Evolutionary conservation across 2,329 filamentous ascomycete genomes (phyloP).

Genomic region (Sarocladium oryzae): DNA sequence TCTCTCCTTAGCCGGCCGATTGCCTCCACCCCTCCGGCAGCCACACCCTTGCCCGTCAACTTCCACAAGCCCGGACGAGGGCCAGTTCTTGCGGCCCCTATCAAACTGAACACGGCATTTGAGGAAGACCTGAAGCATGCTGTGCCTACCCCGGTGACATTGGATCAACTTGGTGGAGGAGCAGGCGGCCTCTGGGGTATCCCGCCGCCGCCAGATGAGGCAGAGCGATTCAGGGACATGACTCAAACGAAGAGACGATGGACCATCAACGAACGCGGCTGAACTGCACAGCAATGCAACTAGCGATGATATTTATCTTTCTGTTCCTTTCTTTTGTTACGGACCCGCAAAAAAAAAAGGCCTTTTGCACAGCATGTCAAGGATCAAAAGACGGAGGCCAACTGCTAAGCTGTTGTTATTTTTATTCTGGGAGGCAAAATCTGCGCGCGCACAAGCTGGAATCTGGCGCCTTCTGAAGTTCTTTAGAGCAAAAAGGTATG

Average conservation of each 20-base stretch:
- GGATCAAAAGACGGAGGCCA: no score
- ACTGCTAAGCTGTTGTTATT: no score
- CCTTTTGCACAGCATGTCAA: no score
- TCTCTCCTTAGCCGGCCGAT: conserved; percentile 3
- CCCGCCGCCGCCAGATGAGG: conserved; percentile 36
- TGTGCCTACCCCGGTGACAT: conserved; percentile 13
- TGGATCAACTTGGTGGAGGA: conserved; percentile 30
- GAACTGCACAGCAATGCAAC: neutral
- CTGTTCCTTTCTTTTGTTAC: no score
- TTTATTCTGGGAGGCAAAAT: no score
- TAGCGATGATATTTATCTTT: neutral
- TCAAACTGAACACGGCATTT: conserved; percentile 27
- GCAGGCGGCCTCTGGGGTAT: conserved; percentile 39
- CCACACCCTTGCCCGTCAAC: neutral
- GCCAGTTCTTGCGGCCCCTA: conserved; percentile 27
- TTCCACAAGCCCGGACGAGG: conserved; percentile 12
- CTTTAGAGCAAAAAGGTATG: no score
- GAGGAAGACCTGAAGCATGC: conserved; percentile 12
- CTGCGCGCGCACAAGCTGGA: no score
- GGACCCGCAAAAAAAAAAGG: no score
- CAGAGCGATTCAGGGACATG: conserved; percentile 39
- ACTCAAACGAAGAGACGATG: conserved; percentile 45
- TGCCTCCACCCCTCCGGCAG: conserved; percentile 1
- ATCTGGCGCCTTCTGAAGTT: no score
- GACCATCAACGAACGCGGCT: conserved; percentile 44